Percentiles rank a stretch among this genome's conserved stretches.
Evolutionary conservation across 345 rosid species (phyloP).

Genomic region (Aquilaria yunnanensis): DNA sequence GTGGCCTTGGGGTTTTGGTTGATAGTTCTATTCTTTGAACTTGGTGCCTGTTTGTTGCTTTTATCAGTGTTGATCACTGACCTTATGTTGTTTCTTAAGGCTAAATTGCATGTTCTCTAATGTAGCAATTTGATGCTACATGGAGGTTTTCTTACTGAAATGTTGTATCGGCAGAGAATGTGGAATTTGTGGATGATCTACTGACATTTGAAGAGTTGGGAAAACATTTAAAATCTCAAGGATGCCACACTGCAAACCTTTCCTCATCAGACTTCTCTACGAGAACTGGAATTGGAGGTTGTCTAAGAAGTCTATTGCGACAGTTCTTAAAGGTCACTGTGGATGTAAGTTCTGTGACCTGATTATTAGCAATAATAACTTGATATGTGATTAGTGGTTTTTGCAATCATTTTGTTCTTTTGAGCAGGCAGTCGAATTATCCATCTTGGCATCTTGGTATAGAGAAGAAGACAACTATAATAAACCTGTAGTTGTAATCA

Average conservation of each 20-base stretch:
- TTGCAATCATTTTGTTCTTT: constrained; percentile 8
- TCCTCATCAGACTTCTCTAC: constrained; percentile 69
- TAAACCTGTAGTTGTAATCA: constrained; percentile 55
- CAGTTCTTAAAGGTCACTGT: constrained; percentile 59
- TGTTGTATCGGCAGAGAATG: constrained; percentile 52
- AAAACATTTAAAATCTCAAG: constrained; percentile 57
- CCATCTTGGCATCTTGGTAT: constrained; percentile 84
- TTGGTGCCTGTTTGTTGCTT: no score
- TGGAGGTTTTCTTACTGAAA: constrained; percentile 2
- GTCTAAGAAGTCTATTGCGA: constrained; percentile 72
- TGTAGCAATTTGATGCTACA: neutral
- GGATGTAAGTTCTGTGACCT: constrained; percentile 51
- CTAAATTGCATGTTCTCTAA: neutral
- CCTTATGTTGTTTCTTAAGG: neutral
- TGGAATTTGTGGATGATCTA: constrained; percentile 94
- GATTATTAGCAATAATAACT: no score
- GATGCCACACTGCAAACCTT: constrained; percentile 87
- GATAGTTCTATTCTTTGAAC: no score
- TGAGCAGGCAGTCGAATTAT: constrained; percentile 67
- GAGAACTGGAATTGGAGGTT: constrained; percentile 72
- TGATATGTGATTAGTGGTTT: no score
- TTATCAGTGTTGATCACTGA: no score
- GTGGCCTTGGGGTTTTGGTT: no score
- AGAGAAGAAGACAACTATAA: constrained; percentile 38
- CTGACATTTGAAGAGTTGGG: constrained; percentile 76